Conservation (phyloP, 306 rosid species). For the Cucurbita argyrosperma region DNA sequence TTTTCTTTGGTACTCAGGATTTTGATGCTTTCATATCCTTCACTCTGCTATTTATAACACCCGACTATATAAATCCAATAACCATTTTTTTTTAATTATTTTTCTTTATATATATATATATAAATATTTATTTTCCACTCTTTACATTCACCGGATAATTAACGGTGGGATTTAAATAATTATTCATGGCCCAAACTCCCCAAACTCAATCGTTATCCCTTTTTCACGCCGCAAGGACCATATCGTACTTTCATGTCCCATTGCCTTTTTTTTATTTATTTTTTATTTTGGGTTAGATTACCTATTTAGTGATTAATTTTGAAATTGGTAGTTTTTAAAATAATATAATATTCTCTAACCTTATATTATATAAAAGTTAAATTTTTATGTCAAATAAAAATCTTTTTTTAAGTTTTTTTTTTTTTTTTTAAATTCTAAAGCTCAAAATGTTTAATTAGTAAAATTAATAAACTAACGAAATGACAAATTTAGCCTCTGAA, state of each 20-base stretch:
- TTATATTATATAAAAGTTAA: too few relatives aligned
- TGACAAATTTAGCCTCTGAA: too few relatives aligned
- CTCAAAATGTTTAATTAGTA: too few relatives aligned
- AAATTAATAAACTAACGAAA: too few relatives aligned
- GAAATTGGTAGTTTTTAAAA: too few relatives aligned
- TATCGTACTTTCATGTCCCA: not conserved
- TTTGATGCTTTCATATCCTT: not conserved
- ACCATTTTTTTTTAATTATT: not conserved
- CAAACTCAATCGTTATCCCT: not conserved
- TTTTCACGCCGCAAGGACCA: not conserved
- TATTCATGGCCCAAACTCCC: not conserved
- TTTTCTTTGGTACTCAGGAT: not conserved
- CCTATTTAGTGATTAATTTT: too few relatives aligned
- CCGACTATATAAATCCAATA: not conserved
- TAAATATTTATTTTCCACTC: not conserved
- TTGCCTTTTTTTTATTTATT: too few relatives aligned
- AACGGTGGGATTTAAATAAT: not conserved
- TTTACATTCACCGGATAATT: not conserved
- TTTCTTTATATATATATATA: not conserved
- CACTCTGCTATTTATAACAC: not conserved
- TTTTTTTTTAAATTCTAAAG: too few relatives aligned
- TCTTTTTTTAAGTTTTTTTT: too few relatives aligned
- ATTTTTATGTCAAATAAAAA: too few relatives aligned
- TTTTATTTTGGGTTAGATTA: too few relatives aligned
- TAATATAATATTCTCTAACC: too few relatives aligned